Evolutionary conservation across 768 basidiomycete genomes (phyloP).

Genomic region (Rubroboletus pulcherrimus): DNA sequence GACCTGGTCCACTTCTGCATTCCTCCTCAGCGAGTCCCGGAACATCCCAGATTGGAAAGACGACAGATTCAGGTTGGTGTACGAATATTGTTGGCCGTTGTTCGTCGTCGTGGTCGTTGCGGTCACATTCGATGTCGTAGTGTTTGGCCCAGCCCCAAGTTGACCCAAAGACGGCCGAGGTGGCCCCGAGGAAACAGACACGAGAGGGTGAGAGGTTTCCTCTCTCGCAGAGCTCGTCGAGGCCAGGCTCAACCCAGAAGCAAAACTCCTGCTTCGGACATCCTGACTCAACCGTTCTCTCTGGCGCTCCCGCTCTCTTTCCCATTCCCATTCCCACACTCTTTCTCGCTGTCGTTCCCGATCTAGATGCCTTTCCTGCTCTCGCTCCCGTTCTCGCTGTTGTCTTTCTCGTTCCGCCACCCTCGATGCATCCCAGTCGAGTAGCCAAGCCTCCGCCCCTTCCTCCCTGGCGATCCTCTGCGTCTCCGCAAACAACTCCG

Average conservation of each 20-base stretch:
- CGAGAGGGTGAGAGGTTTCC: conserved; percentile 3
- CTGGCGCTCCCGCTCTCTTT: conserved; percentile 16
- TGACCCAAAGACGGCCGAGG: conserved; percentile 10
- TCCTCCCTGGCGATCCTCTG: conserved; percentile 7
- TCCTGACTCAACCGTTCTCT: conserved; percentile 16
- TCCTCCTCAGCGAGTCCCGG: conserved; percentile 31
- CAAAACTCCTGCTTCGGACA: conserved; percentile 13
- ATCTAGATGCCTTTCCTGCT: conserved; percentile 9
- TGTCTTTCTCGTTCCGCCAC: conserved; percentile 10
- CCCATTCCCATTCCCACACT: conserved; percentile 21
- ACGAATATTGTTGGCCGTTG: conserved; percentile 23
- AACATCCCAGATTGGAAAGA: conserved; percentile 32
- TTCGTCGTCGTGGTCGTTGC: conserved; percentile 3
- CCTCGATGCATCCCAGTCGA: conserved; percentile 19
- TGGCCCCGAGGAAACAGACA: background rate
- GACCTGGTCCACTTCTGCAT: conserved; percentile 21
- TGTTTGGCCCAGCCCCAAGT: background rate
- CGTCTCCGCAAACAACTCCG: conserved; percentile 20
- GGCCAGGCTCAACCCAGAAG: conserved; percentile 10
- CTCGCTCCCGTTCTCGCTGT: conserved; percentile 1
- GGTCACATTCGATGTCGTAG: background rate
- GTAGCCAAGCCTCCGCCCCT: conserved; percentile 9
- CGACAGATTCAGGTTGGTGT: conserved; percentile 29
- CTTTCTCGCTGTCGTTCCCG: conserved; percentile 15
- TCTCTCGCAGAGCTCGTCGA: conserved; percentile 21